Evolutionary conservation across 73 alveolate genomes (phyloP), one percentile per base, ranked within the genome.

Genomic region (Blepharisma stoltei): DNA sequence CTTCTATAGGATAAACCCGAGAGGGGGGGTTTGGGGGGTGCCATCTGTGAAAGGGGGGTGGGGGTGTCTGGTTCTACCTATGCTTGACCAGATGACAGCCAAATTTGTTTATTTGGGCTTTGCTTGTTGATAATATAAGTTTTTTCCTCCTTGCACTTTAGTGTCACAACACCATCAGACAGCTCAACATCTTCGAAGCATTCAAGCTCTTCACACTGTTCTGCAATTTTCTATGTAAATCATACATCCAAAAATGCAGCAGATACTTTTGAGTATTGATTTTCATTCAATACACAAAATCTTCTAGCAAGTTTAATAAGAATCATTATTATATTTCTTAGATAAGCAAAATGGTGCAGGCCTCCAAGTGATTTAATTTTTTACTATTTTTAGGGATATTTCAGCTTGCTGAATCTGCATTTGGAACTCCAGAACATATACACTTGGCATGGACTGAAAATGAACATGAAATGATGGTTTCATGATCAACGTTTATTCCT

Each of bases 371-470:
- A 32, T 1, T 32, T 32, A 32, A 1, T 32, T 32, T 32, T 32
- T 32, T 32, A 0, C 41, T 32, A 1, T 32, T 32, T 32, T 32
- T 32, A 0, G 0, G 41, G 3, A 32, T 3, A 32, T 32, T 32
- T 1, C 41, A 32, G 41, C 41, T 32, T 1, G 3, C 41, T 32
- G 41, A 32, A 32, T 32, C 41, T 32, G 41, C 41, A 1, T 1
- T 32, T 0, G 41, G 41, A 3, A 32, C 41, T 47, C 73, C 73
- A 60, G 23, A 8, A 11, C 73, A 60, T 8, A 25, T 60, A 20
- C 73, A 60, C 4, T 60, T 60, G 46, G 14, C 73, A n/a, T 60
- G 73, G 73, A 60, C 73, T 9, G 73, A 60, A 60, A 60, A 14
- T 11, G 46, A n/a, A 2, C 0, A 14, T 9, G 73, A 60, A 5